Conservation (phyloP, 768 basidiomycete species). For the Hericium rajendrae region DNA sequence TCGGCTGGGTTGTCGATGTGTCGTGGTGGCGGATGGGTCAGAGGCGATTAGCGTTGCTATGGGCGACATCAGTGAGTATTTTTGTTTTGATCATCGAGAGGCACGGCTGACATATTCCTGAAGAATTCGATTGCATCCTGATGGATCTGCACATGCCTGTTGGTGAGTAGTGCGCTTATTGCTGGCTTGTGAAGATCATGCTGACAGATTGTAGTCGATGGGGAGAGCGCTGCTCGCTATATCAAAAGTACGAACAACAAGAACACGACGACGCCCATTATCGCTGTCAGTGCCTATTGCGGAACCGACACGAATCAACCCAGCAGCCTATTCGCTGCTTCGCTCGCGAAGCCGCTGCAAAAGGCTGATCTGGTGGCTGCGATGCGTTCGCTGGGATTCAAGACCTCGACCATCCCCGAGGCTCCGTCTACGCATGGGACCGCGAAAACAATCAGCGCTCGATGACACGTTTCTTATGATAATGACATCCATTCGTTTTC, state of each 20-base stretch:
- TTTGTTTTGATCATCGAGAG: background rate
- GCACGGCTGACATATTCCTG: constrained; percentile 15
- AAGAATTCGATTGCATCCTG: constrained; percentile 92
- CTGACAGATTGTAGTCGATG: constrained; percentile 53
- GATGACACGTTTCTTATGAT: constrained; percentile 5
- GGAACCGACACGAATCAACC: constrained; percentile 54
- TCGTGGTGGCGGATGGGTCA: constrained; percentile 92
- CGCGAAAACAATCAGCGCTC: constrained; percentile 4
- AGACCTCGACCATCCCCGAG: constrained; percentile 64
- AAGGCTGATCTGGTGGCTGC: constrained; percentile 72
- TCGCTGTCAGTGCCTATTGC: constrained; percentile 86
- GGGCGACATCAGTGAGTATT: constrained; percentile 86
- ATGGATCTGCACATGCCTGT: constrained; percentile 96
- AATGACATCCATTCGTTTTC: constrained; percentile 4
- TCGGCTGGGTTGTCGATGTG: constrained; percentile 89
- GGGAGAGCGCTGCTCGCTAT: constrained; percentile 92
- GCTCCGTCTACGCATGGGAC: background rate
- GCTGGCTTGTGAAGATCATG: background rate
- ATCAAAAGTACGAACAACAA: constrained; percentile 96
- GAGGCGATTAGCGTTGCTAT: constrained; percentile 96
- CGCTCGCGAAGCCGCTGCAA: constrained; percentile 82
- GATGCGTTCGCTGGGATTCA: constrained; percentile 87
- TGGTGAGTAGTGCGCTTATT: constrained; percentile 39
- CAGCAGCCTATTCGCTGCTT: constrained; percentile 68
- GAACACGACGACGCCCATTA: constrained; percentile 87